These are phyloP conservation scores for Nakaseomyces sp. DNA, from an alignment of 1,139 yeast genomes.

Conservation along the genomic window DNA sequence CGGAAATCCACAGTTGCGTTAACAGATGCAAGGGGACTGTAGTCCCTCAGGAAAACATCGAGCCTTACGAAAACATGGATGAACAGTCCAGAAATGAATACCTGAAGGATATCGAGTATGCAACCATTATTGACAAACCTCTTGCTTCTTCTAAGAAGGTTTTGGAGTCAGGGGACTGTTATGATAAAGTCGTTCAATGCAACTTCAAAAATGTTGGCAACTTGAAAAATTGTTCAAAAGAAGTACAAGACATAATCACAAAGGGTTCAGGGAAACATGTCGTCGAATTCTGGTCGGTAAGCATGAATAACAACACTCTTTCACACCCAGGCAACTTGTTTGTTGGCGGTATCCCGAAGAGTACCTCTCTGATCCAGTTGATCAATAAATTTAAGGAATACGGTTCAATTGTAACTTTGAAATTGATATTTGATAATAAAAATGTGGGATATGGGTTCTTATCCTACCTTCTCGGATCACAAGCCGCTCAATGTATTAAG, in stretches of 20 bases:
- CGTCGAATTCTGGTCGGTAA: conserved; percentile 25
- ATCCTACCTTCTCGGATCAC: conserved; percentile 35
- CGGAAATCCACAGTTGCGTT: conserved; percentile 11
- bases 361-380: conserved; percentile 36
- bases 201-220: conserved; percentile 21
- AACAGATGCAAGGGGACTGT: conserved; percentile 17
- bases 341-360: conserved; percentile 42
- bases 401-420: conserved; percentile 39
- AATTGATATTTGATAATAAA: conserved; percentile 36
- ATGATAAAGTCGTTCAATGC: conserved; percentile 25
- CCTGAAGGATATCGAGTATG: conserved; percentile 17
- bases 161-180: conserved; percentile 14
- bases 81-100: conserved; percentile 21
- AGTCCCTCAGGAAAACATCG: conserved; percentile 20
- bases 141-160: conserved; percentile 7
- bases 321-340: conserved; percentile 62
- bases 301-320: conserved; percentile 34
- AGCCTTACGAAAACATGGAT: conserved; percentile 25
- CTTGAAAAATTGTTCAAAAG: conserved; percentile 7
- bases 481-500: conserved; percentile 40
- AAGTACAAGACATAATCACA: not conserved
- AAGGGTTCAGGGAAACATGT: conserved; percentile 3
- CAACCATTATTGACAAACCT: conserved; percentile 9
- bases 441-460: conserved; percentile 43
- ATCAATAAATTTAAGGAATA: conserved; percentile 34